phyloP scores from a whole-genome alignment of 2,329 filamentous ascomycete genomes.

The Aspergillus udagawae region DNA sequence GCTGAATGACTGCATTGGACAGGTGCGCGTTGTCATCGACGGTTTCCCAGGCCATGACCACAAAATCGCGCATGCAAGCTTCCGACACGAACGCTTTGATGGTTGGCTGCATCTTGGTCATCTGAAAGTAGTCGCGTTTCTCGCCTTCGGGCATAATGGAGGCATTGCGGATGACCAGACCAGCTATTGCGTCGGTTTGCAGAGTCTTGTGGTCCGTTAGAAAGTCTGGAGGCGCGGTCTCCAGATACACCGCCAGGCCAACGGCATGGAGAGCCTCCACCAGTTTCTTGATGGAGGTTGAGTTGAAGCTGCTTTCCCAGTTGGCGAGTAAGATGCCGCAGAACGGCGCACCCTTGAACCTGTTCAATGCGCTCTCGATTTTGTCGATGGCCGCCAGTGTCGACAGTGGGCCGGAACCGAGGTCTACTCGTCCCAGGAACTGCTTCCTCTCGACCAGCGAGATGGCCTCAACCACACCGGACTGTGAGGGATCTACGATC shows the following conservation, averaged over 20 bases:
- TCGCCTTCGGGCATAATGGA: constrained; percentile 40
- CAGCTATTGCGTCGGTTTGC: constrained; percentile 32
- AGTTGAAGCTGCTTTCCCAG: constrained; percentile 34
- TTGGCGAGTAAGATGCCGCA: constrained; percentile 42
- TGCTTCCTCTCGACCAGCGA: constrained; percentile 14
- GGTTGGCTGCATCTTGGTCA: constrained; percentile 38
- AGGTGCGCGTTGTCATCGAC: constrained; percentile 36
- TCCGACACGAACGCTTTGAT: constrained; percentile 46
- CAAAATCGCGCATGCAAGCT: constrained; percentile 42
- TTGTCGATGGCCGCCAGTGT: constrained; percentile 24
- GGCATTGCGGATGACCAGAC: constrained; percentile 40
- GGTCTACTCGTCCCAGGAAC: constrained; percentile 32
- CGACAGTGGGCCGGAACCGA: constrained; percentile 21
- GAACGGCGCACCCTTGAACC: constrained; percentile 29
- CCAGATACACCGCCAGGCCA: constrained; percentile 42
- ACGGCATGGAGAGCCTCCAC: constrained; percentile 31
- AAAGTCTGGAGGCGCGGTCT: constrained; percentile 39
- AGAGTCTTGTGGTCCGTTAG: constrained; percentile 34
- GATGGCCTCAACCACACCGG: constrained; percentile 34
- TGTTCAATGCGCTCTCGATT: constrained; percentile 24
- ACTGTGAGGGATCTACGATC: constrained; percentile 40
- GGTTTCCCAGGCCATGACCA: constrained; percentile 45
- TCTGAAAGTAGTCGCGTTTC: constrained; percentile 44
- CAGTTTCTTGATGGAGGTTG: constrained; percentile 26
- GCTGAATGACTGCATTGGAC: constrained; percentile 41